Evolutionary conservation across 129 eudicot species (phyloP).

Genomic region (Arctium minus): DNA sequence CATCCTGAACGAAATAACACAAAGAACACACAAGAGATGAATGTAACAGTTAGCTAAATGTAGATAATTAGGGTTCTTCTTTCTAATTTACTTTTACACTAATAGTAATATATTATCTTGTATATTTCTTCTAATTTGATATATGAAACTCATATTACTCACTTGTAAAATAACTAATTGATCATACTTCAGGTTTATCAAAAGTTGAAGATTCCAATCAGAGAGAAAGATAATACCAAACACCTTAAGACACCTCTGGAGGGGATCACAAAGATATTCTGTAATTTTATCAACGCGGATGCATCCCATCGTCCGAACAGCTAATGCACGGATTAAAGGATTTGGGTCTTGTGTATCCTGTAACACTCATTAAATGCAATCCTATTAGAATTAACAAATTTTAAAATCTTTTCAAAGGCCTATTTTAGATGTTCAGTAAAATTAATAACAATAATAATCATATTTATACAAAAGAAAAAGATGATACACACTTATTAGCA

Average conservation of each 20-base stretch:
- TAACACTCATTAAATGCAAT: not conserved
- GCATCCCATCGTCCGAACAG: constrained; percentile 90
- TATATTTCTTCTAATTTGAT: not conserved
- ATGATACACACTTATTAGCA: not conserved
- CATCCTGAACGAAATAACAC: constrained; percentile 46
- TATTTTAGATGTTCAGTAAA: not conserved
- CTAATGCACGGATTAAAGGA: constrained; percentile 81
- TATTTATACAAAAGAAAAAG: not conserved
- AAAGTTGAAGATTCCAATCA: not conserved
- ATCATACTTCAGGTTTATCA: not conserved
- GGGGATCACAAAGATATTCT: constrained; percentile 82
- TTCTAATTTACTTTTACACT: not conserved
- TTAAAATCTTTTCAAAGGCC: not conserved
- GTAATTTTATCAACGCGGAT: constrained; percentile 86
- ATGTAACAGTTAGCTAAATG: not conserved
- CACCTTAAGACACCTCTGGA: constrained; percentile 84
- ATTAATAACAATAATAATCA: not conserved
- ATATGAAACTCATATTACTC: not conserved
- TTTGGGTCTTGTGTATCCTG: constrained; percentile 92
- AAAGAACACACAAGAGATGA: not conserved
- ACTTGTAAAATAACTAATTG: not conserved
- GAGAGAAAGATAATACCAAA: not conserved
- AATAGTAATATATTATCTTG: not conserved
- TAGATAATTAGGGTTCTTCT: not conserved
- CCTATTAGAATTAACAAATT: not conserved